Conservation (phyloP, 2,329 filamentous ascomycete species). For the Alternaria dauci region DNA sequence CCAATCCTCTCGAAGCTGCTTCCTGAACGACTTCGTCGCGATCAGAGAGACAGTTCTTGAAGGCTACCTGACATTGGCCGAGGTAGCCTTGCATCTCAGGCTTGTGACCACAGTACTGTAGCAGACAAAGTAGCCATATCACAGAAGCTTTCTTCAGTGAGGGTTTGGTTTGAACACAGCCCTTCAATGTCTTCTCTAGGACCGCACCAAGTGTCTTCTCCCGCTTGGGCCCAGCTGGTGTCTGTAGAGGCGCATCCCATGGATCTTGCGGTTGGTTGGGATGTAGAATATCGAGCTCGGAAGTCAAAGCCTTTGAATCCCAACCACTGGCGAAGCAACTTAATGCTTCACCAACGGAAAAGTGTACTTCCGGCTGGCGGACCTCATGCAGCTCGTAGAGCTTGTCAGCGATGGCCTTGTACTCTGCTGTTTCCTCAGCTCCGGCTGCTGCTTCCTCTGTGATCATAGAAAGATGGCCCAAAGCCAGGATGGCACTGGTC, state of each 20-base stretch:
- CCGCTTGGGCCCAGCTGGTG: slow-evolving; percentile 44
- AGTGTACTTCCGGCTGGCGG: slow-evolving; percentile 86
- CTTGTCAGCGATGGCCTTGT: slow-evolving; percentile 69
- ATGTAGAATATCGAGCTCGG: slow-evolving; percentile 77
- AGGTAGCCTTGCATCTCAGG: slow-evolving; percentile 75
- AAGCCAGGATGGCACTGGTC: slow-evolving; percentile 79
- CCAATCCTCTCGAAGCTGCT: slow-evolving; percentile 87
- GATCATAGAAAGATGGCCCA: slow-evolving; percentile 79
- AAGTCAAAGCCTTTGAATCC: slow-evolving; percentile 79
- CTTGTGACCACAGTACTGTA: slow-evolving; percentile 89
- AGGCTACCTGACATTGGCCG: slow-evolving; percentile 82
- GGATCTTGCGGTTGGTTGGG: slow-evolving; percentile 49
- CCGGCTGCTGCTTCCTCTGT: slow-evolving; percentile 54
- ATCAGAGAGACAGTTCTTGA: slow-evolving; percentile 85
- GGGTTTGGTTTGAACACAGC: slow-evolving; percentile 86
- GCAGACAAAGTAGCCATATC: slow-evolving; percentile 91
- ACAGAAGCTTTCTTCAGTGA: slow-evolving; percentile 89
- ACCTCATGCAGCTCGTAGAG: slow-evolving; percentile 83
- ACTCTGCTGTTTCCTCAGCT: slow-evolving; percentile 42
- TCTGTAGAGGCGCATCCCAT: slow-evolving; percentile 41
- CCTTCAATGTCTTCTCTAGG: slow-evolving; percentile 75
- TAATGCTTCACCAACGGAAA: slow-evolving; percentile 88
- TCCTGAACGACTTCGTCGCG: slow-evolving; percentile 96
- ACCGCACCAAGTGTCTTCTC: slow-evolving; percentile 61
- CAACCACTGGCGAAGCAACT: slow-evolving; percentile 80